Evolutionary conservation across 1,139 yeast genomes (phyloP).

Genomic region (Sugiyamaella xylanicola): DNA sequence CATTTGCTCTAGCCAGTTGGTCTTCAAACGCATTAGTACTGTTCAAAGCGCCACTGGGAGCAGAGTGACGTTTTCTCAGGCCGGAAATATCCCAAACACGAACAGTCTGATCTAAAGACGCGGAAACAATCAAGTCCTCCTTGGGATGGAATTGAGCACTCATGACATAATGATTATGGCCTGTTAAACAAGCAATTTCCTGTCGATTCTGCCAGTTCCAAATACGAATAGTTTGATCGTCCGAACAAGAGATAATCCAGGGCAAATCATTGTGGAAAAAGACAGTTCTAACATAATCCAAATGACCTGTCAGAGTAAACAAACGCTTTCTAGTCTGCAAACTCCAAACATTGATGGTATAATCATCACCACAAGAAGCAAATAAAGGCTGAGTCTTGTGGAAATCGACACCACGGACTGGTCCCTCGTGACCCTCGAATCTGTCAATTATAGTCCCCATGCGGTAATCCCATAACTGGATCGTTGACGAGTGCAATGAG

Average conservation of each 20-base stretch:
- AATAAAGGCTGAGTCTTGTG: slow-evolving; percentile 98
- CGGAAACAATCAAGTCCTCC: slow-evolving; percentile 92
- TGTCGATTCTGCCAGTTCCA: slow-evolving; percentile 99
- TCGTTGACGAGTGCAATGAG: slow-evolving; percentile 90
- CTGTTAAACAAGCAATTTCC: slow-evolving; percentile 95
- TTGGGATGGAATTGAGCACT: slow-evolving; percentile 97
- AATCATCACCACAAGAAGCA: slow-evolving; percentile 97
- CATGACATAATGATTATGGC: slow-evolving; percentile 98
- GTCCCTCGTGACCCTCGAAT: slow-evolving; percentile 98
- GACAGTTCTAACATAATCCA: slow-evolving; percentile 93
- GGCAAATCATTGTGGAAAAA: slow-evolving; percentile 96
- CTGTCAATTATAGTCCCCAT: slow-evolving; percentile 98
- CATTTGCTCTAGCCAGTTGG: slow-evolving; percentile 59
- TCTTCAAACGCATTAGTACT: slow-evolving; percentile 59
- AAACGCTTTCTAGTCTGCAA: slow-evolving; percentile 86
- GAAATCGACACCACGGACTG: slow-evolving; percentile 92
- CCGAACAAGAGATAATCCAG: slow-evolving; percentile 95
- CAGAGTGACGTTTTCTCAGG: slow-evolving; percentile 91
- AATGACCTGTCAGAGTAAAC: slow-evolving; percentile 85
- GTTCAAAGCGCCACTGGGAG: slow-evolving; percentile 50
- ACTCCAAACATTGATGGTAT: slow-evolving; percentile 95
- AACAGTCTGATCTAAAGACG: slow-evolving; percentile 97
- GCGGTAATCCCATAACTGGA: slow-evolving; percentile 98
- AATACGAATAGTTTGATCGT: slow-evolving; percentile 96
- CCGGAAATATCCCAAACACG: slow-evolving; percentile 99